A percentile compares a stretch with the other conserved stretches of the same genome.
Conservation (phyloP, 140 eudicot genomes). For the Anethum foeniculum region DNA sequence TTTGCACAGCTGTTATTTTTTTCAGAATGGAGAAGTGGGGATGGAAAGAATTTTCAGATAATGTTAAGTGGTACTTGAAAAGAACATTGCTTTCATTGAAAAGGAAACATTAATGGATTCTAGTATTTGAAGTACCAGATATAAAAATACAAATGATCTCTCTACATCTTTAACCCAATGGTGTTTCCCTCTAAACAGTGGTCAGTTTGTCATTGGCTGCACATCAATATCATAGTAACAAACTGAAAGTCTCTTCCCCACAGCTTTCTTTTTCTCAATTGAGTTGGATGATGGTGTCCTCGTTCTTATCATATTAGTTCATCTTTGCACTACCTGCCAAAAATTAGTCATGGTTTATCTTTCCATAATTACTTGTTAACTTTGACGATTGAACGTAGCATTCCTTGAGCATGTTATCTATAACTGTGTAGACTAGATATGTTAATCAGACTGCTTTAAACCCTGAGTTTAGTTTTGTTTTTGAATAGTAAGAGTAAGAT, state of each 20-base stretch:
- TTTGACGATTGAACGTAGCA: not conserved
- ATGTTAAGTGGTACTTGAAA: not conserved
- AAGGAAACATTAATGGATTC: not conserved
- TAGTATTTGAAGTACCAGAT: slow-evolving; percentile 8
- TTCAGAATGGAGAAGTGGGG: slow-evolving; percentile 2
- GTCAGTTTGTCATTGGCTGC: slow-evolving; percentile 1
- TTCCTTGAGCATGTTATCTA: not conserved
- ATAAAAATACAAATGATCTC: slow-evolving; percentile 10
- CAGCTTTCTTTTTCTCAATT: slow-evolving; percentile 9
- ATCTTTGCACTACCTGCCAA: not conserved
- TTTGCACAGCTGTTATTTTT: slow-evolving; percentile 13
- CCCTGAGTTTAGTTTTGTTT: not conserved
- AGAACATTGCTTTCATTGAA: slow-evolving; percentile 9
- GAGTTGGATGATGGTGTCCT: slow-evolving; percentile 20
- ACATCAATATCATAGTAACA: not conserved
- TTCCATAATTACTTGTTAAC: not conserved
- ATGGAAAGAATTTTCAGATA: not conserved
- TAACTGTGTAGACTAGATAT: not conserved
- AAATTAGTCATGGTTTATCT: not conserved
- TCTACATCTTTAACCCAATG: slow-evolving; percentile 1
- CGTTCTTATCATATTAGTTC: slow-evolving; percentile 8
- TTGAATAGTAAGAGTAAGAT: not conserved
- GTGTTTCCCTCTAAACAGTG: not conserved
- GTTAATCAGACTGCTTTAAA: not conserved
- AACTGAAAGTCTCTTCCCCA: slow-evolving; percentile 7